Base-by-base conservation (phyloP, 331 rosid genomes). In the Prunus yedoensis region DNA sequence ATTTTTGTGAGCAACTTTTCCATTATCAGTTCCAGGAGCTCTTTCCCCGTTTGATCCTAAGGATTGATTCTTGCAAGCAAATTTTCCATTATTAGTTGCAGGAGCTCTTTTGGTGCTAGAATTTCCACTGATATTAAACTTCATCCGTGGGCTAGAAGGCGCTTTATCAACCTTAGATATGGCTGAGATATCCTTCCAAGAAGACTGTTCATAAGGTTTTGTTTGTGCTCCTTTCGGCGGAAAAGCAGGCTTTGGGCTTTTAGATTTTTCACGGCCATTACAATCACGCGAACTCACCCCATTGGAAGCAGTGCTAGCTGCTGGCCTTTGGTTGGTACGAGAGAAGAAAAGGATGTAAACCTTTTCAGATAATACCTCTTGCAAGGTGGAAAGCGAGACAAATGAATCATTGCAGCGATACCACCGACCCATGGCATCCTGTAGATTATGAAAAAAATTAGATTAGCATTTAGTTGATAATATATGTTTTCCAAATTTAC, bases 391-490 rank as follows among this genome's bases (percentile, higher is more conserved):
- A 86, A 86, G 84, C 8, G 97, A 80, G 75, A 95, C 97, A 54
- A 63, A 80, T 25, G 98, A 89, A 87, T 95, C 99, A n/a, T 95
- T 85, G 86, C 99, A 92, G 83, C 99, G 85, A 85, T 89, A 95
- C 99, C 99, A 95, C 76, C 85, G 85, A 76, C 89, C 94, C 79
- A 83, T 83, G 43, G 97, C 97, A 85, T 95, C 99, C 99, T 95
- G 87, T 28, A 67, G 21, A 85, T 70, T 52, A n/a, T 70, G 49
- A 82, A 75, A 62, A 30, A 63, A 16, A 63, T 71, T 43, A 68
- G 73, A 64, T 74, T 38, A 66, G 49, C 8, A 65, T 58, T 52
- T 21, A 8, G 32, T 49, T 51, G 58, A 12, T 56, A 16, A 21
- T 20, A 23, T 15, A 60, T 41, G 68, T 54, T 28, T 66, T 61